A percentile compares a stretch with the other conserved stretches of the same genome.
Conservation (phyloP, 2,329 filamentous ascomycete genomes). For the Penicillium sp. region DNA sequence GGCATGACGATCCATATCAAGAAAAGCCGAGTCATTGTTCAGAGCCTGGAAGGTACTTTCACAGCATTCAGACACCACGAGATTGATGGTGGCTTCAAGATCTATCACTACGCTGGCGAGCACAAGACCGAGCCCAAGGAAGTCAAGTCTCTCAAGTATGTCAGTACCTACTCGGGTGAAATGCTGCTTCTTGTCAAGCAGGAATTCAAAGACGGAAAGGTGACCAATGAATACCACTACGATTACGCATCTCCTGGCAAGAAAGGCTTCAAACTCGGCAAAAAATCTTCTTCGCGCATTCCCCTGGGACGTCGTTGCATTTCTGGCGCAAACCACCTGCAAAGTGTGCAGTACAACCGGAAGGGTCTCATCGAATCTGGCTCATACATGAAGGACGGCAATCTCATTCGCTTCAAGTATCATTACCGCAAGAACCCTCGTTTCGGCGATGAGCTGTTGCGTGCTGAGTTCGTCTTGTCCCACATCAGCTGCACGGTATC, state of each 20-base stretch:
- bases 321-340: slow-evolving; percentile 46
- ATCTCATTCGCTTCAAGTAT: slow-evolving; percentile 56
- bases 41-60: slow-evolving; percentile 50
- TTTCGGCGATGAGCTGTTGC: slow-evolving; percentile 57
- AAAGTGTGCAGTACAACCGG: slow-evolving; percentile 54
- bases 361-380: slow-evolving; percentile 56
- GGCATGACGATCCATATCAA: slow-evolving; percentile 52
- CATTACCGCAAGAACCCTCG: slow-evolving; percentile 57
- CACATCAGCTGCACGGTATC: slow-evolving; percentile 57
- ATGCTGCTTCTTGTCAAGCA: slow-evolving; percentile 48
- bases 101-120: slow-evolving; percentile 42
- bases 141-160: slow-evolving; percentile 42
- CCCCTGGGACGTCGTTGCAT: slow-evolving; percentile 51
- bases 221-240: slow-evolving; percentile 52
- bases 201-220: slow-evolving; percentile 48
- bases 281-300: slow-evolving; percentile 35
- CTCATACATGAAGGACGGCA: slow-evolving; percentile 55
- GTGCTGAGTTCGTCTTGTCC: slow-evolving; percentile 56
- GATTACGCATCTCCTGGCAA: slow-evolving; percentile 39
- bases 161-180: slow-evolving; percentile 52
- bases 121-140: slow-evolving; percentile 49
- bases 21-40: slow-evolving; percentile 50
- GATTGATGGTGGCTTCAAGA: slow-evolving; percentile 41
- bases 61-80: slow-evolving; percentile 52
- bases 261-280: slow-evolving; percentile 28